Evolutionary conservation across 257 asterid genomes (phyloP), one percentile per base, ranked within the genome.

Genomic region (Fraxinus pennsylvanica): DNA sequence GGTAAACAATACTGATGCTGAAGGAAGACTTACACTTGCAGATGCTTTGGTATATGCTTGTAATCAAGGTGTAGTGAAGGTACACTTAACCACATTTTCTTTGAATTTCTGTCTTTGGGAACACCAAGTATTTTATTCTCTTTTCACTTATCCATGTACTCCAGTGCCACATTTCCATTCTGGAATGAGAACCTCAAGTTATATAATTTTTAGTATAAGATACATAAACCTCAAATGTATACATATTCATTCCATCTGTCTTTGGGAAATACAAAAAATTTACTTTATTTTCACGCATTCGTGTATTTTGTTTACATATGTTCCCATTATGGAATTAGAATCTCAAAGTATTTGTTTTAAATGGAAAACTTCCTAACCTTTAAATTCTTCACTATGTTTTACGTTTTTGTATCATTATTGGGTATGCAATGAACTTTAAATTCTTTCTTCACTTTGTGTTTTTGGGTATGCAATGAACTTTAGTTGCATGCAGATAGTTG

Each of bases 1-100:
- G 99, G 99, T 95, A 65, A 95, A 93, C 86, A 95, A 95, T 59
- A 95, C 99, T 33, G 99, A 95, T 87, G 99, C 99, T 30, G 99
- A 95, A 88, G 99, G 99, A 35, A 85, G 99, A 74, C 97, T 95
- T 65, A 95, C 99, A 41, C 94, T 95, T 76, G 99, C 99, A 3
- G 99, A 95, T 86, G 98, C 99, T 67, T 85, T 95, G 88, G 89
- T 95, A 36, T 95, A 95, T 82, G 92, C 99, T 78, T 91, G 99
- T 83, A 91, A 91, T 86, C 98, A 93, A 90, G 98, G 98, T 50
- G 97, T 83, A 50, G 99, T 89, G 45, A 95, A 95, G 99, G 98
- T 95, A 93, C 83, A 13, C 72, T 36, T 32, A 14, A 29, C 43
- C 32, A 71, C 68, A 73, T 59, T 66, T 13, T 74, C 36, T 83